These are phyloP conservation scores for Phytophthora melonis DNA, from an alignment of 352 stramenopile species.

Conservation along the genomic window DNA sequence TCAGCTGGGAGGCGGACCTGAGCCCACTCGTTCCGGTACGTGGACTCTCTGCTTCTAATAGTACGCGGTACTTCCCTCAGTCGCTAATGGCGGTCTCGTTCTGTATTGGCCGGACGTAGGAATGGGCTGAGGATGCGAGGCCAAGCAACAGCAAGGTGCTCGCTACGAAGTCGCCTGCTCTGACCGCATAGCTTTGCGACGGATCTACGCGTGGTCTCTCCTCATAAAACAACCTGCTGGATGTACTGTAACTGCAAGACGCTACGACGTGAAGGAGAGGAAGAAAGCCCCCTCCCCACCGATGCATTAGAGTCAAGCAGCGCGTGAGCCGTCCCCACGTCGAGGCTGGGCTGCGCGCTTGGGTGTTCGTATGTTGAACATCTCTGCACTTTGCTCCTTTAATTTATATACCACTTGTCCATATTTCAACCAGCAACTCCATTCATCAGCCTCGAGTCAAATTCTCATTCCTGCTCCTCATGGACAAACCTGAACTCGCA, in stretches of 20 bases:
- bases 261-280: neutral
- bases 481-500: too few relatives aligned
- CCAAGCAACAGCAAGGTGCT: conserved; percentile 6
- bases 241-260: neutral
- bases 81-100: too few relatives aligned
- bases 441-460: too few relatives aligned
- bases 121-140: conserved; percentile 8
- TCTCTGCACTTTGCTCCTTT: neutral
- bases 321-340: neutral
- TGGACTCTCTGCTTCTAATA: neutral
- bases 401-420: neutral
- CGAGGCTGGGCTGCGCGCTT: neutral
- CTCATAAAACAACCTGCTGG: neutral
- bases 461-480: too few relatives aligned
- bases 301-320: neutral
- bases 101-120: neutral
- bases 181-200: neutral
- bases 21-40: conserved; percentile 2
- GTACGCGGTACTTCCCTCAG: neutral
- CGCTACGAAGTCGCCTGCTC: neutral
- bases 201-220: neutral
- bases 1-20: conserved; percentile 53
- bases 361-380: neutral
- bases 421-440: too few relatives aligned
- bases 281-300: neutral